phyloP scores from a whole-genome alignment of 805 yeast species.

The Starmerella tilneyi region DNA sequence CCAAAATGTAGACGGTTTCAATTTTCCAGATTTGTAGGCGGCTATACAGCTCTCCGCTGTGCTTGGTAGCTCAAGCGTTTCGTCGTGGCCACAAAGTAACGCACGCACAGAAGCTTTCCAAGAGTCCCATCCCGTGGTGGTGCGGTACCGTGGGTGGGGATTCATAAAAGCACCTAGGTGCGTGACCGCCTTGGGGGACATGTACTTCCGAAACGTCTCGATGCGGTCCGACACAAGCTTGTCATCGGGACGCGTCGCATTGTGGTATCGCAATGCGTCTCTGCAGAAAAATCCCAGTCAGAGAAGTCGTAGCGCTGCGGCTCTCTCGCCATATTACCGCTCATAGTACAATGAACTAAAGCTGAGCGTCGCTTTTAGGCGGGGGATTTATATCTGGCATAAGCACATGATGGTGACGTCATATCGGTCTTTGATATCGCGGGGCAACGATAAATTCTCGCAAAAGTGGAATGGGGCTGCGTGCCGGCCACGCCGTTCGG shows the following conservation, averaged over 20 bases:
- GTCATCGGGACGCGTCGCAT: not conserved
- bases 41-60: not conserved
- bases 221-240: not conserved
- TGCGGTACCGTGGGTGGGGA: not conserved
- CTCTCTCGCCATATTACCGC: too few relatives aligned
- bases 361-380: too few relatives aligned
- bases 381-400: too few relatives aligned
- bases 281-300: not conserved
- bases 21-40: not conserved
- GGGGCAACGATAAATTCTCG: too few relatives aligned
- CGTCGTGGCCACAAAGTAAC: not conserved
- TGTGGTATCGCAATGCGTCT: not conserved
- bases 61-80: not conserved
- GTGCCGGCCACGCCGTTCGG: too few relatives aligned
- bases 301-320: not conserved
- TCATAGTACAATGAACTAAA: too few relatives aligned
- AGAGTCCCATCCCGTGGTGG: not conserved
- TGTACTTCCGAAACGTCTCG: not conserved
- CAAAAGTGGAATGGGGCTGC: too few relatives aligned
- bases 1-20: not conserved
- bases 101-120: not conserved
- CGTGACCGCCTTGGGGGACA: not conserved
- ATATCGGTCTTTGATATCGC: too few relatives aligned
- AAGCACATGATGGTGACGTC: too few relatives aligned
- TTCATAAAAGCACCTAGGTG: not conserved